Evolutionary conservation across 805 yeast genomes (phyloP), one percentile per base, ranked within the genome.

Genomic region (Teunomyces gatunensis): DNA sequence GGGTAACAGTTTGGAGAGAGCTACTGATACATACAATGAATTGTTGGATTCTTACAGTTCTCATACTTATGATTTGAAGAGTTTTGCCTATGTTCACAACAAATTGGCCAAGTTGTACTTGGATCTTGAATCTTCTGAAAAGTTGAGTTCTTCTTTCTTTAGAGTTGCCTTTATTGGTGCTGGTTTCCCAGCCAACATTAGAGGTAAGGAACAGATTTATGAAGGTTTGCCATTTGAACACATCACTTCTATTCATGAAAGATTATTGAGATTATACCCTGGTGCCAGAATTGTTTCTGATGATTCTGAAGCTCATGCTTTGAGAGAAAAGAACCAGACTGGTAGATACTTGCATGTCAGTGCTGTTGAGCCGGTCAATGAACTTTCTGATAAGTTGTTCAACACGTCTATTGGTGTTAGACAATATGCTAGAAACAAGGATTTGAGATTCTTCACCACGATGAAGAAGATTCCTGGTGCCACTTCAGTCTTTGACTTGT

Each of bases 161-260:
- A 79, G 85, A 60, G 89, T 89, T 46, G 77, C 87, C 17, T 89
- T 85, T 59, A 78, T 87, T 61, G 97, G 97, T 12, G 79, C 77
- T 45, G 96, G 96, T 2, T 89, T 89, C 75, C 96, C 96, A 6
- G 73, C 71, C 28, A 79, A 90, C 32, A 76, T 87, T 42, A 74
- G 96, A 58, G 87, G 87, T 41, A 81, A 85, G 58, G 83, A 83
- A 50, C 89, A 85, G 61, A 85, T 89, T 45, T 87, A 84, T 60
- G 96, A 89, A 67, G 96, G 96, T 5, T 73, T 81, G 45, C 89
- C 96, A 27, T 89, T 87, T 68, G 97, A 89, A 62, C 94, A 87
- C 64, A 83, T 89, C 49, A 82, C 90, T 2, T 83, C 92, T 3
- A 86, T 89, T 62, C 89, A 86, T 57, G 87, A 84, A 57, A 74